Conservation (phyloP, 2,329 filamentous ascomycete genomes). For the Alternaria burnsii region DNA sequence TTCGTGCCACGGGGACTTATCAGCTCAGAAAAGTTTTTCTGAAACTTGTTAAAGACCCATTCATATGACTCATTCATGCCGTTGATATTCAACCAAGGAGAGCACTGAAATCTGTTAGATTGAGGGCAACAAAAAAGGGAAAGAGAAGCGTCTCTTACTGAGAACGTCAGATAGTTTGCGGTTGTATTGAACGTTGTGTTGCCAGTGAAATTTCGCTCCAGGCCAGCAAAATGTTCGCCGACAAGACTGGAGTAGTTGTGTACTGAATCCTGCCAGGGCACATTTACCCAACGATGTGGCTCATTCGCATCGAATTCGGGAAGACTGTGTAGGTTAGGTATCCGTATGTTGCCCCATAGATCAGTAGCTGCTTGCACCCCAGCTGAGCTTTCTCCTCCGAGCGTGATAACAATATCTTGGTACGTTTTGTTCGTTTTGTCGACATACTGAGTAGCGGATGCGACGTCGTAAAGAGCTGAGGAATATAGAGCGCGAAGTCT, state of each 20-base stretch:
- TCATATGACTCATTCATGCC: not conserved
- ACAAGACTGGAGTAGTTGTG: not conserved
- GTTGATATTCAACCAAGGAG: not conserved
- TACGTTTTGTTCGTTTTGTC: slow-evolving; percentile 2
- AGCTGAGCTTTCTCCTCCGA: slow-evolving; percentile 14
- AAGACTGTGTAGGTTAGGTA: not conserved
- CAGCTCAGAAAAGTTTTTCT: not conserved
- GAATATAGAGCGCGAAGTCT: slow-evolving; percentile 12
- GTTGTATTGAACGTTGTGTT: not conserved
- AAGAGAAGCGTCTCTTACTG: not conserved
- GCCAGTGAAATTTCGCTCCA: not conserved
- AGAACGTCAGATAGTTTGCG: not conserved
- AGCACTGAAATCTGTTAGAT: not conserved
- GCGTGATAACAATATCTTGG: not conserved
- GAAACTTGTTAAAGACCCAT: not conserved
- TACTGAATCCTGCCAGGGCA: not conserved
- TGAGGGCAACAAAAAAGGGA: not conserved
- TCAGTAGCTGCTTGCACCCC: slow-evolving; percentile 5
- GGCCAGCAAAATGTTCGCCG: not conserved
- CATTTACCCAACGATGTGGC: not conserved
- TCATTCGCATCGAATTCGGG: not conserved
- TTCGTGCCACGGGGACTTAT: not conserved
- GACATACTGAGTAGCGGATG: slow-evolving; percentile 16
- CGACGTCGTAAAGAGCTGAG: slow-evolving; percentile 10
- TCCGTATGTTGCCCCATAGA: not conserved